Base-by-base conservation (phyloP, 2,329 filamentous ascomycete species). In the Ascochyta koolunga region DNA sequence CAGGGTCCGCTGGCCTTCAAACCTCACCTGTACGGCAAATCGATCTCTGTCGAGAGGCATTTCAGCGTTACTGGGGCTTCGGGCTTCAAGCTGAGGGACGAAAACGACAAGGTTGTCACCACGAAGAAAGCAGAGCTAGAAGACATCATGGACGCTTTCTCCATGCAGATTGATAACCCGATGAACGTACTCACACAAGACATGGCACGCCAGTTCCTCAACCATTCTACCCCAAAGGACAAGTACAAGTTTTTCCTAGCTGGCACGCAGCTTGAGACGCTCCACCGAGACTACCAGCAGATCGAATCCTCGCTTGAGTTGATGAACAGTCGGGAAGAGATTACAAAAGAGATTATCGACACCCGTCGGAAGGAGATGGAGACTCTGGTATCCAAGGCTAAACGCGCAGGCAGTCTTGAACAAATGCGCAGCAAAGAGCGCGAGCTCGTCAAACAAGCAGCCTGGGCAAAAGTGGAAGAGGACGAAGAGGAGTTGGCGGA, bases 221-320 rank as follows among this genome's bases (percentile, higher is more conserved):
- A 93, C 68, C 85, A 88, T 31, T 93, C 95, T 11, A 89, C 86
- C 2, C 85, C 92, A 0, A 79, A 84, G 3, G 87, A 93, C 56
- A 99, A 99, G 72, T 99, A 98, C 80, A 95, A 91, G 63, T 97
- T 97, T 68, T 99, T 99, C 70, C 84, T 96, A 56, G 91, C 93
- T 65, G 95, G 95, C 22, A 96, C 96, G 0, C 93, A 98, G 66
- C 83, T 99, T 0, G 91, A 98, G 71, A 89, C 93, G 64, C 82
- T 99, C 9, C 91, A 96, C 70, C 88, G 91, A 58, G 95, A 99
- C 69, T 99, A 99, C 74, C 85, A 87, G 54, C 80, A 96, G 52
- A 86, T 97, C 13, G 86, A 89, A 56, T 89, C 96, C 61, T 88
- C 85, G 3, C 80, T 95, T 18, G 89, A 96, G 60, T 84, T 84